These are phyloP conservation scores for Dendrobium huoshanense DNA, from an alignment of 106 monocot species.

Conservation along the genomic window DNA sequence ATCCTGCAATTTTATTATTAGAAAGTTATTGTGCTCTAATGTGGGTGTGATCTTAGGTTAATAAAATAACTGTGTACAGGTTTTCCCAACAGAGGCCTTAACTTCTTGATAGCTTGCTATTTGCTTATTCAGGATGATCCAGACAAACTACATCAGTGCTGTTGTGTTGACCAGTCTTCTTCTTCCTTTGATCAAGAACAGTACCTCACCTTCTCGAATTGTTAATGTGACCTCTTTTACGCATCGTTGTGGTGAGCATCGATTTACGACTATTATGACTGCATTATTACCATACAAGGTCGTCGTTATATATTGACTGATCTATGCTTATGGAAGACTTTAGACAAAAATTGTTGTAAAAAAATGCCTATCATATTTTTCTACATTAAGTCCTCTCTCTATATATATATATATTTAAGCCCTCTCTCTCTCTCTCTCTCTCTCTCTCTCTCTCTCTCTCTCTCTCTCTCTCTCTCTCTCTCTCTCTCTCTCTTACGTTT, in stretches of 20 bases:
- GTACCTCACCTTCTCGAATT: constrained; percentile 64
- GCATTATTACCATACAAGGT: background rate
- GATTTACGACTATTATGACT: background rate
- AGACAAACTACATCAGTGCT: constrained; percentile 77
- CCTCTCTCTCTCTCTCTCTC: too few species aligned
- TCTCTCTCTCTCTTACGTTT: too few species aligned
- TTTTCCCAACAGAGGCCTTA: background rate
- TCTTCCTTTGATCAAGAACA: constrained; percentile 77
- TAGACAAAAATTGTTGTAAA: background rate
- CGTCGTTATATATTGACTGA: background rate
- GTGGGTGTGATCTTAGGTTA: background rate
- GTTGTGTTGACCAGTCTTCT: constrained; percentile 72
- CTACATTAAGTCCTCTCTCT: background rate
- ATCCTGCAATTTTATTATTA: background rate
- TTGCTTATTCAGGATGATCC: constrained; percentile 68
- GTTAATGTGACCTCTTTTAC: constrained; percentile 96
- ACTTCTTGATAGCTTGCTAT: background rate
- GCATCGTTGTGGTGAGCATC: constrained; percentile 74
- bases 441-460: too few species aligned
- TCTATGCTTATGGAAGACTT: background rate
- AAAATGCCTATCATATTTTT: background rate
- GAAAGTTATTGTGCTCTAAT: background rate
- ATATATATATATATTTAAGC: background rate
- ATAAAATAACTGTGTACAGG: background rate
- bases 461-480: too few species aligned